phyloP scores from a whole-genome alignment of 2,329 filamentous ascomycete species.

The Aschersonia sp. region DNA sequence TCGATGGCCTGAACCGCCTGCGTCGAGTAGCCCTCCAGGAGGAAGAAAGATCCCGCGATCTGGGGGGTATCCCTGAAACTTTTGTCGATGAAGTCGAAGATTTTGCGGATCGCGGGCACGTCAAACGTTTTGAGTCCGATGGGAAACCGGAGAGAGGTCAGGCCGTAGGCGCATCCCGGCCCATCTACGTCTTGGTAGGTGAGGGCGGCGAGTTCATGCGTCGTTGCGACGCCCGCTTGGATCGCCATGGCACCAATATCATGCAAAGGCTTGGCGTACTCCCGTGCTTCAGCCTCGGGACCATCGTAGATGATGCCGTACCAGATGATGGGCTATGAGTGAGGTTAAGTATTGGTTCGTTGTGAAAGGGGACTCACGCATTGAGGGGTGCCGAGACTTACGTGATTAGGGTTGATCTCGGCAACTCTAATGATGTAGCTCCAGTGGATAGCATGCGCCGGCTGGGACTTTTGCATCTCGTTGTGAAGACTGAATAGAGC shows the following conservation, averaged over 20 bases:
- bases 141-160: not conserved
- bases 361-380: not conserved
- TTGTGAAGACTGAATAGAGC: constrained; percentile 9
- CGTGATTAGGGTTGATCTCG: not conserved
- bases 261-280: constrained; percentile 9
- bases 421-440: constrained; percentile 5
- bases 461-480: constrained; percentile 5
- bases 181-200: constrained; percentile 3
- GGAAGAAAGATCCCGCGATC: constrained; percentile 5
- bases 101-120: constrained; percentile 8
- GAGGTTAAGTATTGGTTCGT: not conserved
- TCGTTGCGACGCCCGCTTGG: constrained; percentile 7
- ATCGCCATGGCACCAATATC: constrained; percentile 5
- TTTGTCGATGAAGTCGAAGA: constrained; percentile 9
- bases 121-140: constrained; percentile 9
- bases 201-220: constrained; percentile 4
- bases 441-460: constrained; percentile 6
- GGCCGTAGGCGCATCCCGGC: constrained; percentile 3
- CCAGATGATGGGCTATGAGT: constrained; percentile 6
- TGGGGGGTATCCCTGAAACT: constrained; percentile 1
- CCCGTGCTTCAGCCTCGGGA: constrained; percentile 8
- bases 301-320: constrained; percentile 12
- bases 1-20: constrained; percentile 4
- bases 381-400: constrained; percentile 1
- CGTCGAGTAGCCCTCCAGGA: constrained; percentile 13